Evolutionary conservation across 306 rosid genomes (phyloP).

Genomic region (Vachellia collinsii): DNA sequence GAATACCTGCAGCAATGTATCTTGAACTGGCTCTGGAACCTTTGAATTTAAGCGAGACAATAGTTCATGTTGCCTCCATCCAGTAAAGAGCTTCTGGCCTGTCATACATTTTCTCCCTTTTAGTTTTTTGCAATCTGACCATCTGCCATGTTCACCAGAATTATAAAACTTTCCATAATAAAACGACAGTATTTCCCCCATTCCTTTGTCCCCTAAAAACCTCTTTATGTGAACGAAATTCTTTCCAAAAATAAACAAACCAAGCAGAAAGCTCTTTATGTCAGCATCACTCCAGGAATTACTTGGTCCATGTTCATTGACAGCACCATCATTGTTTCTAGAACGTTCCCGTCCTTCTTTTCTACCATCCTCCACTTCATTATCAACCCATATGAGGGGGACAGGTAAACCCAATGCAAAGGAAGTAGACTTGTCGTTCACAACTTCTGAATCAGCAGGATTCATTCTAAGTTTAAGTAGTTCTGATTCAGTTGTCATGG

Average conservation of each 20-base stretch:
- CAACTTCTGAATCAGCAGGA: slow-evolving; percentile 47
- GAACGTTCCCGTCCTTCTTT: neutral
- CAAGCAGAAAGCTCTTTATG: slow-evolving; percentile 64
- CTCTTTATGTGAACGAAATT: slow-evolving; percentile 58
- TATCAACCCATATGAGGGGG: slow-evolving; percentile 49
- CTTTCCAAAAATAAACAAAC: slow-evolving; percentile 80
- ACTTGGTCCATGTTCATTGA: slow-evolving; percentile 36
- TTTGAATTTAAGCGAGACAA: slow-evolving; percentile 66
- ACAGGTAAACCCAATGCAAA: slow-evolving; percentile 64
- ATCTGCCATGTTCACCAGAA: slow-evolving; percentile 59
- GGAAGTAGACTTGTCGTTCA: slow-evolving; percentile 33
- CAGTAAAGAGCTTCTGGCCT: slow-evolving; percentile 67
- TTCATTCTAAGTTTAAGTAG: slow-evolving; percentile 40
- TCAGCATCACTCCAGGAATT: slow-evolving; percentile 66
- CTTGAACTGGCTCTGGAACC: slow-evolving; percentile 55
- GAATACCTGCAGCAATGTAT: slow-evolving; percentile 66
- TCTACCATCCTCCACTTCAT: slow-evolving; percentile 39
- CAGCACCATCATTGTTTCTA: slow-evolving; percentile 37
- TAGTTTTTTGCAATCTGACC: slow-evolving; percentile 64
- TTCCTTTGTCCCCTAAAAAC: slow-evolving; percentile 59
- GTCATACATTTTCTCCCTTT: slow-evolving; percentile 59
- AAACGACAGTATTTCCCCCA: slow-evolving; percentile 69
- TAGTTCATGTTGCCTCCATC: slow-evolving; percentile 67
- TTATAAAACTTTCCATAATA: slow-evolving; percentile 80
- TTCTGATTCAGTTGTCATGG: slow-evolving; percentile 50